A percentile compares a stretch with the other conserved stretches of the same genome.
Conservation (phyloP, 768 basidiomycete species). For the Lentinus brumalis region DNA sequence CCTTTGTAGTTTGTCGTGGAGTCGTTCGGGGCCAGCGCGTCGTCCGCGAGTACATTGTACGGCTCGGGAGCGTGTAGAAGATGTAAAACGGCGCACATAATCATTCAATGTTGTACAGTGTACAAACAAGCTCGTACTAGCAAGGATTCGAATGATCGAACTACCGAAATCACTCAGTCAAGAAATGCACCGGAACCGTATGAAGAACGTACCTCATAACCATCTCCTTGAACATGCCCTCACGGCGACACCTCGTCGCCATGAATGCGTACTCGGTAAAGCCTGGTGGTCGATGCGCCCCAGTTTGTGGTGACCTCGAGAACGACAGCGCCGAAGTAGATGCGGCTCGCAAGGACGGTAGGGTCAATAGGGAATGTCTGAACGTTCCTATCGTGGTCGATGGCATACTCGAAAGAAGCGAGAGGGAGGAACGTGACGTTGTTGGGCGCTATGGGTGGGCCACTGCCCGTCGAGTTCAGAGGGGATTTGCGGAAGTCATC, state of each 20-base stretch:
- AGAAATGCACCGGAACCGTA: too few relatives aligned
- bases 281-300: not conserved
- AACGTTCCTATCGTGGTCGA: not conserved
- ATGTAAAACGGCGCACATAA: too few relatives aligned
- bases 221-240: too few relatives aligned
- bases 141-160: too few relatives aligned
- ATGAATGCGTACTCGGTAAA: not conserved
- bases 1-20: too few relatives aligned
- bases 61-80: too few relatives aligned
- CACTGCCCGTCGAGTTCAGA: not conserved
- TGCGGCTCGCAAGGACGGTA: not conserved
- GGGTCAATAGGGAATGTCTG: not conserved
- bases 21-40: too few relatives aligned
- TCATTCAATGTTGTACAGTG: too few relatives aligned
- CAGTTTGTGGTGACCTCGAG: not conserved
- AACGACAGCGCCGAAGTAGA: not conserved
- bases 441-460: not conserved
- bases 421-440: not conserved
- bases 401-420: not conserved
- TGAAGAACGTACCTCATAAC: too few relatives aligned
- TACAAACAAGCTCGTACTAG: too few relatives aligned
- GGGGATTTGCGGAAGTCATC: not conserved
- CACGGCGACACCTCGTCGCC: not conserved
- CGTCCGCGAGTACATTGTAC: too few relatives aligned
- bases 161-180: too few relatives aligned